These are phyloP conservation scores for Carex parvula DNA, from an alignment of 176 grass and related monocot genomes.

Conservation along the genomic window DNA sequence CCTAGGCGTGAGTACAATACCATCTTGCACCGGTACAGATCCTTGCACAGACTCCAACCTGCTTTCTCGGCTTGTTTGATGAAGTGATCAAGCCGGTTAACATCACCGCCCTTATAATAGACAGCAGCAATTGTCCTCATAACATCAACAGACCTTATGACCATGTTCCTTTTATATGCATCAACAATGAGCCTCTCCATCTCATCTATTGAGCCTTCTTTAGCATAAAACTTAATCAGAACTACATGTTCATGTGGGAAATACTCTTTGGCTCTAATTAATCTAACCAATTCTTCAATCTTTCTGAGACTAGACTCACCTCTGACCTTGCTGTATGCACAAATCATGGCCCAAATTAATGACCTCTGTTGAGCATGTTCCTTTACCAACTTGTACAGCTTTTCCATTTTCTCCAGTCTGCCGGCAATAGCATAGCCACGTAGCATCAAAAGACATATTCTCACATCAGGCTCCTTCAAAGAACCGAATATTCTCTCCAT, in stretches of 20 bases:
- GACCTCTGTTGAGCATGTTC: neutral
- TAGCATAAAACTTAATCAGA: conserved; percentile 46
- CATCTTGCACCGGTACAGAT: conserved; percentile 51
- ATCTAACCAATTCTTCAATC: conserved; percentile 35
- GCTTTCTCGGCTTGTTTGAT: conserved; percentile 40
- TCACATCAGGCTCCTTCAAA: conserved; percentile 25
- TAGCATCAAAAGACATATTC: conserved; percentile 33
- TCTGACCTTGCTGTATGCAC: conserved; percentile 33
- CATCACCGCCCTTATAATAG: conserved; percentile 32
- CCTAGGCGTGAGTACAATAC: conserved; percentile 36
- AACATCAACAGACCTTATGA: conserved; percentile 15
- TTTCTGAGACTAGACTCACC: conserved; percentile 19
- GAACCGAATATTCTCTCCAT: conserved; percentile 32
- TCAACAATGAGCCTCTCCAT: conserved; percentile 38
- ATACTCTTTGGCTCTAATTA: conserved; percentile 32
- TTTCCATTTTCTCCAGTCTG: conserved; percentile 44
- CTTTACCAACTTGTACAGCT: conserved; percentile 35
- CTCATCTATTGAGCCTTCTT: conserved; percentile 34
- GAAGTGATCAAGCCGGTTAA: conserved; percentile 37
- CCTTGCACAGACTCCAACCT: conserved; percentile 36
- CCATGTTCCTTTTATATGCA: conserved; percentile 29
- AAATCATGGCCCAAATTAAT: conserved; percentile 36
- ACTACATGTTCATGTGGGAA: conserved; percentile 36
- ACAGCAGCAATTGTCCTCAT: conserved; percentile 24
- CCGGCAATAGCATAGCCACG: conserved; percentile 37